Evolutionary conservation across 345 rosid genomes (phyloP), one percentile per base, ranked within the genome.

Genomic region (Excoecaria agallocha): DNA sequence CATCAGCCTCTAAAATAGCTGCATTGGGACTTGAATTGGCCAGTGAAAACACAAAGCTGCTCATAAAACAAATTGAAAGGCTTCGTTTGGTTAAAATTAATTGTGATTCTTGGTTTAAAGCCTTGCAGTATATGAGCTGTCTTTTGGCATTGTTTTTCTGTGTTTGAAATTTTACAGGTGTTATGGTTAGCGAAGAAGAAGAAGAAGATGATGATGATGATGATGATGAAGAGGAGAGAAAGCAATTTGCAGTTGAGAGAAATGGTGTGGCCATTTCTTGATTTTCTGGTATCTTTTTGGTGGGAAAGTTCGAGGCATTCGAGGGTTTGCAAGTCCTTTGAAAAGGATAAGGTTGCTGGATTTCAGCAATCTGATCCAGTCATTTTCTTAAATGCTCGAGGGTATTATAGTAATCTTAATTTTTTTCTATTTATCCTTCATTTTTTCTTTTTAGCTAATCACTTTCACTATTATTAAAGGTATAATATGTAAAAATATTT

Each of bases 1-100:
- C 99, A 72, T 95, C 98, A 24, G 99, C 96, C 79, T 95, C 98
- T 12, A 95, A 84, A 38, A 95, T 85, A 63, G 96, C 93, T 50
- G 97, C 97, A 87, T 83, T 84, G 45, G 89, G 88, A n/a, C 73
- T 76, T 7, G 65, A 73, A 72, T 72, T 68, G 38, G 69, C 82
- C 81, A 85, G 77, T 25, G 85, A 73, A 68, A 85, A 87, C 12
- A 81, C 84, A 45, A 86, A 76, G 69, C 86, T 77, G 67, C 89
- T 57, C 61, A 92, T 63, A 68, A 92, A 81, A 56, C 89, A 70
- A 65, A 88, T 55, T 0, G 92, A 85, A 41, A 92, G 48, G 22
- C 84, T 84, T 76, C 98, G 84, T 76, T 84, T 90, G 67, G 81
- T 82, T 52, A 82, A 60, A 24, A 64, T 60, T 52, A 87, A 84